Evolutionary conservation across 208 protist species (phyloP).

Genomic region (Leishmania lainsoni): DNA sequence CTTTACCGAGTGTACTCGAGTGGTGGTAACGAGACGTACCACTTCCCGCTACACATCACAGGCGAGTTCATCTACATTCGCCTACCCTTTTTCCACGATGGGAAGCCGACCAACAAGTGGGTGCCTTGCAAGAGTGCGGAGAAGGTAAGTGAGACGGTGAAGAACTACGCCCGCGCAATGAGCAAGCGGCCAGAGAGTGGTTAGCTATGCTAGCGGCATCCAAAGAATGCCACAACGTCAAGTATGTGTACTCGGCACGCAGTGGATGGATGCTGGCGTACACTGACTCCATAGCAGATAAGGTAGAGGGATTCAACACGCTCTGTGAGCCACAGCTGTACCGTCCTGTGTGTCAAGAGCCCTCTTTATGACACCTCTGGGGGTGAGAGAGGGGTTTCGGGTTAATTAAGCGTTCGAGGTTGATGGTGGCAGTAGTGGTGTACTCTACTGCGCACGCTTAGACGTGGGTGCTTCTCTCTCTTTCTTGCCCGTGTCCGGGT

Average conservation of each 20-base stretch:
- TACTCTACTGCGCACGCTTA: background rate
- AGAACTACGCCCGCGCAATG: constrained; percentile 55
- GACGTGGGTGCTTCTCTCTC: background rate
- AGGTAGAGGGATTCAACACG: background rate
- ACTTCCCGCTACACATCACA: constrained; percentile 80
- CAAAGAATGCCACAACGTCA: background rate
- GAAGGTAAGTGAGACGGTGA: constrained; percentile 78
- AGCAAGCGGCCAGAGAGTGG: constrained; percentile 3
- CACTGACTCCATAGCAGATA: background rate
- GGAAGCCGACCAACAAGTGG: constrained; percentile 49
- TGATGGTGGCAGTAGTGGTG: background rate
- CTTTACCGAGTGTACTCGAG: constrained; percentile 73
- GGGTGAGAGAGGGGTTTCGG: background rate
- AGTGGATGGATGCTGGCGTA: background rate
- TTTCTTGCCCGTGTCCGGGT: background rate
- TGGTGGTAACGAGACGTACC: constrained; percentile 46
- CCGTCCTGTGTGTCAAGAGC: background rate
- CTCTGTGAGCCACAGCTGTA: background rate
- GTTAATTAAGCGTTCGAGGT: background rate
- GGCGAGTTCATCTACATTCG: constrained; percentile 74
- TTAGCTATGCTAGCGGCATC: background rate
- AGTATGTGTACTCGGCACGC: background rate
- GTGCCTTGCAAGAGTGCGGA: constrained; percentile 79
- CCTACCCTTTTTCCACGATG: constrained; percentile 49
- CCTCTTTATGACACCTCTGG: background rate